Evolutionary conservation across 2,329 filamentous ascomycete species (phyloP).

Genomic region (Pseudofabraea citricarpa): DNA sequence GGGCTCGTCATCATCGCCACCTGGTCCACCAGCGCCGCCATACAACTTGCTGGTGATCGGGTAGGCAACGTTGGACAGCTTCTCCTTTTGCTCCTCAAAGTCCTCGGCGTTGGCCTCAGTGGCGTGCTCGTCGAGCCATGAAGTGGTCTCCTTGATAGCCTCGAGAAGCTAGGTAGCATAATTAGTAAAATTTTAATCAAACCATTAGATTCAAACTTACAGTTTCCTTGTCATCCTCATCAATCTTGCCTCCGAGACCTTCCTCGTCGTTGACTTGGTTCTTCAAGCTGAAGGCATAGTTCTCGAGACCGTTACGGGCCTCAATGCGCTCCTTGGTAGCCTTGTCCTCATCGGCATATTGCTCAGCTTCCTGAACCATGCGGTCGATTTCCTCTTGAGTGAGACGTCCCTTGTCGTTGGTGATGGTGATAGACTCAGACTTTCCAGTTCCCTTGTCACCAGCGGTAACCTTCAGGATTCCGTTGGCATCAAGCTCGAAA

Average conservation of each 20-base stretch:
- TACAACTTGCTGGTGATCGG: slow-evolving; percentile 99
- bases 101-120: slow-evolving; percentile 82
- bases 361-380: slow-evolving; percentile 97
- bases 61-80: slow-evolving; percentile 93
- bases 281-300: slow-evolving; percentile 98
- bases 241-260: slow-evolving; percentile 96
- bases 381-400: slow-evolving; percentile 97
- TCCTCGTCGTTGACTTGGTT: slow-evolving; percentile 98
- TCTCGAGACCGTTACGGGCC: slow-evolving; percentile 93
- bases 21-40: slow-evolving; percentile 58
- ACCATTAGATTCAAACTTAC: slow-evolving; percentile 42
- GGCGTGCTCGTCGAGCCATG: slow-evolving; percentile 96
- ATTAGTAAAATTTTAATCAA: slow-evolving; percentile 6
- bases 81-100: slow-evolving; percentile 99
- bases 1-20: slow-evolving; percentile 65
- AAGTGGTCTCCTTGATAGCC: slow-evolving; percentile 92
- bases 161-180: slow-evolving; percentile 68
- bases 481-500: slow-evolving; percentile 97
- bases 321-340: slow-evolving; percentile 95
- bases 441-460: slow-evolving; percentile 98
- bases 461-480: slow-evolving; percentile 94
- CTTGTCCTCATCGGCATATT: slow-evolving; percentile 99
- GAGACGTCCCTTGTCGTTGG: slow-evolving; percentile 98
- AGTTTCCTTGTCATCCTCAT: slow-evolving; percentile 97
- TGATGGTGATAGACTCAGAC: slow-evolving; percentile 96